A percentile compares a stretch with the other conserved stretches of the same genome.
phyloP scores from a whole-genome alignment of 2,329 filamentous ascomycete genomes.

The Xylaria polymorpha region DNA sequence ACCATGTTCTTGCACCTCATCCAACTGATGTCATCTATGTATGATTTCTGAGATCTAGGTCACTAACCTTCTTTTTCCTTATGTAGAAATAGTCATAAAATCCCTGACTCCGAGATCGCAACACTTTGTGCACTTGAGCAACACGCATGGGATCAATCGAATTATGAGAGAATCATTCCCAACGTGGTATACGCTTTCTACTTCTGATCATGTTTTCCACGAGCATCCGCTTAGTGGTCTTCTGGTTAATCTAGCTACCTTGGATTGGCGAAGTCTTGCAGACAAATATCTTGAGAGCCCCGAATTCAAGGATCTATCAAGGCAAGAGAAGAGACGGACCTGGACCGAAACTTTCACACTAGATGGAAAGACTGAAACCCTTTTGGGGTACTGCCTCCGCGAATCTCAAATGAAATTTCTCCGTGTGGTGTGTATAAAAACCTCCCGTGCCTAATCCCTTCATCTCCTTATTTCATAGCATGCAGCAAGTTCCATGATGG shows the following conservation, averaged over 20 bases:
- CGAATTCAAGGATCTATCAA: slow-evolving; percentile 19
- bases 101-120: slow-evolving; percentile 28
- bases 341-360: slow-evolving; percentile 31
- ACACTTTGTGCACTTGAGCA: slow-evolving; percentile 26
- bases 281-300: slow-evolving; percentile 30
- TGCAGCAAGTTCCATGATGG: too few species aligned
- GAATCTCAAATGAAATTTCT: slow-evolving; percentile 20
- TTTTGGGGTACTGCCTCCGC: slow-evolving; percentile 31
- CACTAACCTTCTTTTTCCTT: not conserved
- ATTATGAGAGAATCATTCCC: slow-evolving; percentile 24
- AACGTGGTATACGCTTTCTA: slow-evolving; percentile 30
- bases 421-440: not conserved
- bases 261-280: slow-evolving; percentile 36
- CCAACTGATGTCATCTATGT: not conserved
- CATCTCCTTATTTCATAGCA: too few species aligned
- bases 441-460: too few species aligned
- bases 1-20: not conserved
- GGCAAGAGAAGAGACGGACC: slow-evolving; percentile 7
- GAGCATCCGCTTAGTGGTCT: slow-evolving; percentile 9
- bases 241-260: slow-evolving; percentile 33
- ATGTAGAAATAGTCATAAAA: slow-evolving; percentile 22
- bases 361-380: slow-evolving; percentile 9
- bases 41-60: not conserved
- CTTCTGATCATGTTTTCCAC: not conserved
- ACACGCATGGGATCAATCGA: not conserved